Conservation (phyloP, 768 basidiomycete genomes). For the Tylopilus subfusipes region DNA sequence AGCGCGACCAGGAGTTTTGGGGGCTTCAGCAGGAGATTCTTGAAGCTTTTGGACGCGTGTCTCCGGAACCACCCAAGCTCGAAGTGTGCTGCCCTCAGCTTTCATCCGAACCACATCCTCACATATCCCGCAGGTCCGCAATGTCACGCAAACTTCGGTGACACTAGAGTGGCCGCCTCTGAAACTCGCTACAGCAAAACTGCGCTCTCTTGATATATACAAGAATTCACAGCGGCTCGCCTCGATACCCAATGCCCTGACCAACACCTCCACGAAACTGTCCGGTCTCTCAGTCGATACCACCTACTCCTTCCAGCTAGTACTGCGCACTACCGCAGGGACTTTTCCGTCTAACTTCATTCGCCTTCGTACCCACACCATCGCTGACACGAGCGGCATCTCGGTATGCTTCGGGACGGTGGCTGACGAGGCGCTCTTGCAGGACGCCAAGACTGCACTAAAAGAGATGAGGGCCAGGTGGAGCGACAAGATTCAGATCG, state of each 20-base stretch:
- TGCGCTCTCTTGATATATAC: slow-evolving; percentile 90
- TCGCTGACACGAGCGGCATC: slow-evolving; percentile 92
- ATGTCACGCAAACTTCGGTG: slow-evolving; percentile 94
- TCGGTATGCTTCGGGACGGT: slow-evolving; percentile 93
- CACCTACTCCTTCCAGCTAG: slow-evolving; percentile 91
- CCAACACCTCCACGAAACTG: slow-evolving; percentile 85
- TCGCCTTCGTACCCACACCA: slow-evolving; percentile 86
- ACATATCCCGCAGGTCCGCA: slow-evolving; percentile 60
- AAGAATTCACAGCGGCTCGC: slow-evolving; percentile 86
- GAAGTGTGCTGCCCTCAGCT: slow-evolving; percentile 44
- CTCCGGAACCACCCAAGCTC: slow-evolving; percentile 72
- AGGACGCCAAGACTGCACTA: slow-evolving; percentile 78
- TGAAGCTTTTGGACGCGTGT: slow-evolving; percentile 60
- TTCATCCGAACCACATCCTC: not conserved
- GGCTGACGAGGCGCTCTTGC: slow-evolving; percentile 69
- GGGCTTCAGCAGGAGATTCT: slow-evolving; percentile 78
- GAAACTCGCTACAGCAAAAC: slow-evolving; percentile 77
- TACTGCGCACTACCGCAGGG: slow-evolving; percentile 90
- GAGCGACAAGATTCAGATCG: slow-evolving; percentile 93
- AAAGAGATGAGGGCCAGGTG: slow-evolving; percentile 85
- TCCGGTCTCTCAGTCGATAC: slow-evolving; percentile 78
- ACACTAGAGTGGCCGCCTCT: slow-evolving; percentile 93
- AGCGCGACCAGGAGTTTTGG: slow-evolving; percentile 81
- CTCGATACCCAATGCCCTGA: slow-evolving; percentile 75
- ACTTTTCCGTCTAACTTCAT: slow-evolving; percentile 84